These are phyloP conservation scores for Naganishia sp. DNA, from an alignment of 1,284 basidiomycete species.

Conservation along the genomic window DNA sequence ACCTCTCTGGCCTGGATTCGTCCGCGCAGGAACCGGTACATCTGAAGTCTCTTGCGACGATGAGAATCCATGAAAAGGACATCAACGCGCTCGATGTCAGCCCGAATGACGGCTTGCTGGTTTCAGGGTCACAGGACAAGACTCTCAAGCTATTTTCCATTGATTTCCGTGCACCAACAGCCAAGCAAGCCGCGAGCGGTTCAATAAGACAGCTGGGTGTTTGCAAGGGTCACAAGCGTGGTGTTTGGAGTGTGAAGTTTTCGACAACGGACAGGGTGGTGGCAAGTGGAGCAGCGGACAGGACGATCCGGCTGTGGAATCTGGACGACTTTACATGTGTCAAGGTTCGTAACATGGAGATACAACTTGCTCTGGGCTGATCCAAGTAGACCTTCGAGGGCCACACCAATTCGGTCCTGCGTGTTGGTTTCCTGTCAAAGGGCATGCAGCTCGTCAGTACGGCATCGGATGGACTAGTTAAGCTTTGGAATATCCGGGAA, in stretches of 20 bases:
- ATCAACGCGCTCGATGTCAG: slow-evolving; percentile 95
- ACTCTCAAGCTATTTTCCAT: slow-evolving; percentile 89
- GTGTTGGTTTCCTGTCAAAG: slow-evolving; percentile 81
- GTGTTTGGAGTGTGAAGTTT: slow-evolving; percentile 93
- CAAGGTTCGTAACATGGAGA: slow-evolving; percentile 57
- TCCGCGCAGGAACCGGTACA: slow-evolving; percentile 52
- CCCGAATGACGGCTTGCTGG: slow-evolving; percentile 84
- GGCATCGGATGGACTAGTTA: slow-evolving; percentile 91
- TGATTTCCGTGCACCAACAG: slow-evolving; percentile 55
- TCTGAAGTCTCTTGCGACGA: slow-evolving; percentile 80
- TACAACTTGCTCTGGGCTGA: not conserved
- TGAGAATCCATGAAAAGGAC: slow-evolving; percentile 95
- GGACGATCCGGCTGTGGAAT: slow-evolving; percentile 90
- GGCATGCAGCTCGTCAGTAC: slow-evolving; percentile 86
- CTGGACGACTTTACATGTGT: slow-evolving; percentile 86
- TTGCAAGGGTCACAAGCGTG: slow-evolving; percentile 93
- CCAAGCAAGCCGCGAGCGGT: slow-evolving; percentile 57
- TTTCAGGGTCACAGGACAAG: slow-evolving; percentile 93
- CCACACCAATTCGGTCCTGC: slow-evolving; percentile 93
- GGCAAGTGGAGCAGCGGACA: slow-evolving; percentile 92
- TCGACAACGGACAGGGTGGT: slow-evolving; percentile 78
- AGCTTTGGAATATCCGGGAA: slow-evolving; percentile 88
- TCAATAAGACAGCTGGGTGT: slow-evolving; percentile 77
- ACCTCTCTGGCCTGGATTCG: slow-evolving; percentile 62
- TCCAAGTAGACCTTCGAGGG: slow-evolving; percentile 80